A percentile compares a stretch with the other conserved stretches of the same genome.
These are phyloP conservation scores for Suillus tomentosus DNA, from an alignment of 768 basidiomycete genomes.

Conservation along the genomic window DNA sequence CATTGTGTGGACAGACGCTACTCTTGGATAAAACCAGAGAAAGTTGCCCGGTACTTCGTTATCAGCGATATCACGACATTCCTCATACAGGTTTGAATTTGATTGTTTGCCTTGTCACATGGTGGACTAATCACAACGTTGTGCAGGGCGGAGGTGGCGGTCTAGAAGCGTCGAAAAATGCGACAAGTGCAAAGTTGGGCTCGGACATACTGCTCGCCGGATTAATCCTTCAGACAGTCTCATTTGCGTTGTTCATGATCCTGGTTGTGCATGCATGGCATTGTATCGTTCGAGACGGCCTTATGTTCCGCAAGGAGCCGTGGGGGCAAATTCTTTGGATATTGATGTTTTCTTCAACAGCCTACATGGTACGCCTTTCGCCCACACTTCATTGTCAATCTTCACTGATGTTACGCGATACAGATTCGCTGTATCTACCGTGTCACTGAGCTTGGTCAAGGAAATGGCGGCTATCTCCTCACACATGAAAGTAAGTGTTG, in stretches of 20 bases:
- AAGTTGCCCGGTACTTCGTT: slow-evolving; percentile 28
- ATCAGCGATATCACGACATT: slow-evolving; percentile 31
- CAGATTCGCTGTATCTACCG: slow-evolving; percentile 35
- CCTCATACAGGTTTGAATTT: slow-evolving; percentile 28
- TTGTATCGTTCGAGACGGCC: slow-evolving; percentile 16
- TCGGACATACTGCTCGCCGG: slow-evolving; percentile 29
- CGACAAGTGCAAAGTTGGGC: slow-evolving; percentile 15
- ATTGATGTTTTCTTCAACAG: slow-evolving; percentile 27
- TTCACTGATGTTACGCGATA: background rate
- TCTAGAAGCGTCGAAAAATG: slow-evolving; percentile 15
- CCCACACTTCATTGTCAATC: background rate
- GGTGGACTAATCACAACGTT: background rate
- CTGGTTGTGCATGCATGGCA: slow-evolving; percentile 18
- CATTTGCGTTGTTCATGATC: slow-evolving; percentile 25
- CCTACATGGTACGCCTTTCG: slow-evolving; percentile 27
- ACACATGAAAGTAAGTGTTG: slow-evolving; percentile 26
- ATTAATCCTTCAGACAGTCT: slow-evolving; percentile 26
- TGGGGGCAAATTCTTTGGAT: slow-evolving; percentile 25
- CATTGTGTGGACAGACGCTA: slow-evolving; percentile 21
- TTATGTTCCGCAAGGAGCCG: slow-evolving; percentile 11
- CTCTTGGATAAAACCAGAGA: slow-evolving; percentile 28
- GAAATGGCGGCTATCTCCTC: slow-evolving; percentile 22
- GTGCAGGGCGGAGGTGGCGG: slow-evolving; percentile 27
- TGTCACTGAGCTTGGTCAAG: slow-evolving; percentile 24
- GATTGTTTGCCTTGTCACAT: background rate